Base-by-base conservation (phyloP, 306 rosid species). In the Dryas drummondii region DNA sequence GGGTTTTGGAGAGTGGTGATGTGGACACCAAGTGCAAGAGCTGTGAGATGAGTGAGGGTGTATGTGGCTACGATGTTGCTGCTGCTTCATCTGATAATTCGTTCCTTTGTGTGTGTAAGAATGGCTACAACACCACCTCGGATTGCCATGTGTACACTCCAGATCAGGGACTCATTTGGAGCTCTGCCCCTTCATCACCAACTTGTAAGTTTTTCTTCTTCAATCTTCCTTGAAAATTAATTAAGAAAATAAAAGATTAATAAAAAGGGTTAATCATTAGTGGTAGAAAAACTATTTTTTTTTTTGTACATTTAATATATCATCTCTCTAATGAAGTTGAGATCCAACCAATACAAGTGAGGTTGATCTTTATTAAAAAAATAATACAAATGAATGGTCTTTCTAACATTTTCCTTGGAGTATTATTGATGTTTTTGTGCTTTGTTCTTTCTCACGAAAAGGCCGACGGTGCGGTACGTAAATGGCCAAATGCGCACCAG, bases 31-130 rank as follows among this genome's bases (percentile, higher is more conserved):
- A 85, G 44, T 91, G 93, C 68, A 80, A 42, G 9, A 64, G 85
- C 4, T 91, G 93, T 17, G 93, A 85, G 82, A 74, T 61, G 54
- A 91, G 90, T 55, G 90, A 85, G n/a, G 96, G 91, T 3, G 69
- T 87, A 7, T 88, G 96, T 47, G 96, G 96, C 56, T 90, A 85
- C 9, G 16, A 10, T 11, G 70, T 65, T 45, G 70, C 78, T 37
- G 53, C 84, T 0, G 37, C 37, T 32, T 32, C 37, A 63, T 81
- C 85, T 1, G 82, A 74, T 16, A 48, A 85, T 73, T 82, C 81
- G 2, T 91, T 88, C 71, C 65, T 86, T 0, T 91, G 93, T 75
- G 90, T 85, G 2, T 88, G 96, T 59, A 73, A 82, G 66, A 81
- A 68, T 41, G 87, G 91, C 0, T 83, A 68, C 40, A 88, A 91